These are phyloP conservation scores for Tulasnella sp. DNA, from an alignment of 768 basidiomycete species.

Conservation along the genomic window DNA sequence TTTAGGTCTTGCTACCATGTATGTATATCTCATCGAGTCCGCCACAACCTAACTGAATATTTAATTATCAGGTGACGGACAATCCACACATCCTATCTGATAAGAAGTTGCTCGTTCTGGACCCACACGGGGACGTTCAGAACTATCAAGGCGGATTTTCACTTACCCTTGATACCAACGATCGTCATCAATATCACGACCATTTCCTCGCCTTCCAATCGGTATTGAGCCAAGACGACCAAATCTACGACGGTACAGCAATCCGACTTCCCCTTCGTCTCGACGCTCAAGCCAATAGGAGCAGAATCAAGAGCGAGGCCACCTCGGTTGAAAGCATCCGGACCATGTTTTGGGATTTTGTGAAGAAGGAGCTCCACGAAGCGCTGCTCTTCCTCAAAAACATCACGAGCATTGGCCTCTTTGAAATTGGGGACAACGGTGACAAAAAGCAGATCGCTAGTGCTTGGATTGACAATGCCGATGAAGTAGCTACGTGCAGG, in stretches of 20 bases:
- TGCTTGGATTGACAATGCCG: slow-evolving; percentile 1
- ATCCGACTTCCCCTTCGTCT: slow-evolving; percentile 40
- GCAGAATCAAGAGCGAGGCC: slow-evolving; percentile 29
- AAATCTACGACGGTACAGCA: slow-evolving; percentile 30
- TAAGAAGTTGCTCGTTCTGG: neutral
- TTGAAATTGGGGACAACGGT: slow-evolving; percentile 28
- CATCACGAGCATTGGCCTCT: slow-evolving; percentile 28
- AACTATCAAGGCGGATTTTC: neutral
- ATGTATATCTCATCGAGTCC: neutral
- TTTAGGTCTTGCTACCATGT: slow-evolving; percentile 7
- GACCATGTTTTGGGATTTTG: slow-evolving; percentile 25
- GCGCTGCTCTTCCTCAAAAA: slow-evolving; percentile 11
- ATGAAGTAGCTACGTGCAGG: neutral
- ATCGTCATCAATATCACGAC: neutral
- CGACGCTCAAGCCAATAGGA: slow-evolving; percentile 27
- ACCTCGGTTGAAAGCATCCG: slow-evolving; percentile 35
- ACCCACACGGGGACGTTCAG: neutral
- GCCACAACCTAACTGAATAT: neutral
- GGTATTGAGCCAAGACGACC: neutral
- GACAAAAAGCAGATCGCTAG: slow-evolving; percentile 14
- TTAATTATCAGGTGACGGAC: neutral
- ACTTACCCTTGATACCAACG: neutral
- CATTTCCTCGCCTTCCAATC: neutral
- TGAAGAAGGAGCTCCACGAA: neutral
- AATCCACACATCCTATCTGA: slow-evolving; percentile 1